A percentile compares a stretch with the other conserved stretches of the same genome.
Evolutionary conservation across 768 basidiomycete species (phyloP).

Genomic region (Cantharellus cinnabarinus): DNA sequence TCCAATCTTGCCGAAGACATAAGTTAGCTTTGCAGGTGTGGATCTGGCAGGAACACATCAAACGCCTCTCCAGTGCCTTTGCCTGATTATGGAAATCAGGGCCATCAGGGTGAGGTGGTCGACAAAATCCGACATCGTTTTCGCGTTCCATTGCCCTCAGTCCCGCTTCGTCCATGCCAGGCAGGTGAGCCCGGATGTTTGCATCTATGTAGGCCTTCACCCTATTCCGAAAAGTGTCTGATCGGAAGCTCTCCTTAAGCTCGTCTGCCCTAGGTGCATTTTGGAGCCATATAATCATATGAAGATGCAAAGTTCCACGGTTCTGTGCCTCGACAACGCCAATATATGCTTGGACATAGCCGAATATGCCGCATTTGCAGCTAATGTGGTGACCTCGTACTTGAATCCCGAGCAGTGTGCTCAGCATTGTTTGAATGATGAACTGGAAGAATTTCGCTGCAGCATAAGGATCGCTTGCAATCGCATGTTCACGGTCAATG

Average conservation of each 20-base stretch:
- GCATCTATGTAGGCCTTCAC: constrained; percentile 15
- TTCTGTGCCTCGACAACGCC: constrained; percentile 25
- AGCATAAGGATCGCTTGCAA: constrained; percentile 23
- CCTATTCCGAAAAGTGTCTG: constrained; percentile 6
- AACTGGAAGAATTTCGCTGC: constrained; percentile 24
- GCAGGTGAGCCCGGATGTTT: no score
- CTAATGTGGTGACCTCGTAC: constrained; percentile 7
- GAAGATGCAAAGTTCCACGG: constrained; percentile 22
- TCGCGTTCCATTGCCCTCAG: no score
- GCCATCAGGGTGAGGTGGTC: no score
- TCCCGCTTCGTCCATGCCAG: no score
- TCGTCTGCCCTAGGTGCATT: constrained; percentile 18
- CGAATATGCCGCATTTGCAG: constrained; percentile 17
- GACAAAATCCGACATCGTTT: no score
- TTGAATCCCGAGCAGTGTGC: constrained; percentile 18
- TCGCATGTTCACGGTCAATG: constrained; percentile 11
- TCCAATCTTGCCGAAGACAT: no score
- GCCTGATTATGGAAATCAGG: no score
- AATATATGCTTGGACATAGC: constrained; percentile 20
- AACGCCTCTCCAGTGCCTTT: no score
- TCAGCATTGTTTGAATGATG: constrained; percentile 16
- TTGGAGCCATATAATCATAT: constrained; percentile 24
- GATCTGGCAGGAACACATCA: no score
- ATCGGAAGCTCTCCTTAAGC: constrained; percentile 9
- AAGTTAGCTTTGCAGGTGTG: no score